Percentiles rank a stretch among this genome's conserved stretches.
phyloP scores from a whole-genome alignment of 2,329 filamentous ascomycete species.

The Apiospora pterosperma region DNA sequence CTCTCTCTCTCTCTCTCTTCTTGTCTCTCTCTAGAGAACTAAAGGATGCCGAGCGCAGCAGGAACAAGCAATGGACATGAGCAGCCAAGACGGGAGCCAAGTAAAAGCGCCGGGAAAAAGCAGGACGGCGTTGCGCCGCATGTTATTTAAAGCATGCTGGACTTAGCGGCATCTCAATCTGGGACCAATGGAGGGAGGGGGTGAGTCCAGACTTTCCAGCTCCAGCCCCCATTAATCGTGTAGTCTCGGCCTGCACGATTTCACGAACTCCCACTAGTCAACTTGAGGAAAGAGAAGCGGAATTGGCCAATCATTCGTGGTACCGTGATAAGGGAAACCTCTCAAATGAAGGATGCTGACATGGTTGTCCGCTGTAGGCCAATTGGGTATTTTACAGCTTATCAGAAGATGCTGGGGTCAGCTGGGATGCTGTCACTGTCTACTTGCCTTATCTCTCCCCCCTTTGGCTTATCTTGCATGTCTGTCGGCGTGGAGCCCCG shows the following conservation, averaged over 20 bases:
- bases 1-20: no score
- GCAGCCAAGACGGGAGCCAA: slow-evolving; percentile 4
- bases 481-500: background rate
- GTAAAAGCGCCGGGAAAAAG: background rate
- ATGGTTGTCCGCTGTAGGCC: background rate
- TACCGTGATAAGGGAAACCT: background rate
- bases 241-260: background rate
- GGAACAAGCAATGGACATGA: background rate
- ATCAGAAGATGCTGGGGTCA: background rate
- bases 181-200: background rate
- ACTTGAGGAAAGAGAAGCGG: background rate
- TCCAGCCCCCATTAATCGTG: background rate
- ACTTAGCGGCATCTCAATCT: background rate
- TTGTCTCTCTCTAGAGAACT: no score
- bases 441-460: background rate
- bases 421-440: background rate
- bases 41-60: background rate
- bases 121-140: background rate
- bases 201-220: no score
- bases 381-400: background rate
- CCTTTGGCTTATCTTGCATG: background rate
- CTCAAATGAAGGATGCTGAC: background rate
- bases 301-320: background rate
- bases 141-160: background rate
- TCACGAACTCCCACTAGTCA: background rate